Base-by-base conservation (phyloP, 2,329 filamentous ascomycete genomes). In the Corinectria fuckeliana region DNA sequence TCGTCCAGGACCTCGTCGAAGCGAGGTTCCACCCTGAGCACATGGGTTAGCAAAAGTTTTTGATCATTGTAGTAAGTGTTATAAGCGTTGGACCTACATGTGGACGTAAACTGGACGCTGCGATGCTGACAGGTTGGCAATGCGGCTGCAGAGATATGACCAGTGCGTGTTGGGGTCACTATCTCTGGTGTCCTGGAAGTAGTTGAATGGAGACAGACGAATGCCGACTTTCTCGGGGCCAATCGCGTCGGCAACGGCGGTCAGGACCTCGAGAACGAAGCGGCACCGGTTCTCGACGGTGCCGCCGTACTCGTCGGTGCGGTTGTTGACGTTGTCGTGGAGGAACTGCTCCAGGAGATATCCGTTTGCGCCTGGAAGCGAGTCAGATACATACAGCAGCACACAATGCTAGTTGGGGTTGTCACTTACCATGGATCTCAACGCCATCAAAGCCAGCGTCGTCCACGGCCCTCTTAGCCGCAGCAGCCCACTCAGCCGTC, bases 401-500 rank as follows among this genome's bases (percentile, higher is more conserved):
- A n/a, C n/a, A n/a, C n/a, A n/a, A 6, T 14, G 3, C 2, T 32
- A 7, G 20, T 28, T 13, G 23, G 14, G 14, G 10, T 23, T 8
- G 16, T 18, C 23, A 41, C 48, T 32, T 52, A 63, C 73, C 79
- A 62, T 84, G 80, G n/a, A 81, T 72, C 65, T 93, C 90, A 51
- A 93, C 85, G 4, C 85, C 86, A 69, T 93, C 90, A 44, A 89
- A 88, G 0, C 90, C 90, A 2, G 84, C 85, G 1, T 53, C 61
- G 1, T 82, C 79, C 1, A 91, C 73, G 1, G 89, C 83, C n/a
- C 85, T 77, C 66, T 81, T 81, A 0, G 81, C 76, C 0, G 83
- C 82, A 0, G 78, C 81, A 2, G 81, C 83, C 77, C 82, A 91
- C 2, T 84, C 84, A 1, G 74, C 71, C 68, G 90, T 89, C 60